Percentiles rank a stretch among this genome's conserved stretches.
These are phyloP conservation scores for Aspergillus fumigatus DNA, from an alignment of 2,329 filamentous ascomycete genomes.

Conservation along the genomic window DNA sequence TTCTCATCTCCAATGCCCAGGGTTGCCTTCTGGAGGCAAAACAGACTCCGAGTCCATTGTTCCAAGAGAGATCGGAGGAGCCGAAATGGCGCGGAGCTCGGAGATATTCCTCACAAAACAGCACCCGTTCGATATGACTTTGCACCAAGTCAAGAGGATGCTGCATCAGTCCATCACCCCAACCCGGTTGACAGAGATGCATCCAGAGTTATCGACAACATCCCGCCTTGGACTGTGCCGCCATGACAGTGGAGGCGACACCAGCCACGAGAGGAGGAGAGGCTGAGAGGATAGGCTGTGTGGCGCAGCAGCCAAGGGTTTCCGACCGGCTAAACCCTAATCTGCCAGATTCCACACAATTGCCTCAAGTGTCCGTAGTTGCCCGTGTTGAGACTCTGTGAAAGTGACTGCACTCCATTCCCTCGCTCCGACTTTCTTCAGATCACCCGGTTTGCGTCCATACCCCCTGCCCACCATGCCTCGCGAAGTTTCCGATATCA, in stretches of 20 bases:
- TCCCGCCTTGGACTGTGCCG: no score
- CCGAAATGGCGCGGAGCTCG: no score
- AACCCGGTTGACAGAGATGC: no score
- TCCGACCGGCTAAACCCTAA: constrained; percentile 21
- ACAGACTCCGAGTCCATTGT: no score
- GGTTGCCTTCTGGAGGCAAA: no score
- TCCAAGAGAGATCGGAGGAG: no score
- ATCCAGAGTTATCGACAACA: no score
- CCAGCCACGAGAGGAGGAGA: background rate
- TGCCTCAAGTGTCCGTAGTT: constrained; percentile 7
- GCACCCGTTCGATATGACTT: no score
- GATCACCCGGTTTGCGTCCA: constrained; percentile 12
- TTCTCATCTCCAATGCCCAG: no score
- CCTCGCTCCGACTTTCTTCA: constrained; percentile 7
- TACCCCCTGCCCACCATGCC: constrained; percentile 74
- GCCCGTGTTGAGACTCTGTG: constrained; percentile 16
- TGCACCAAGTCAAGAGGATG: no score
- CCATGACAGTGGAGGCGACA: background rate
- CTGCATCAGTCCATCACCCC: no score
- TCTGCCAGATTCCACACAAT: constrained; percentile 13
- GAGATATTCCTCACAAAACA: no score
- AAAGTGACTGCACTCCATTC: constrained; percentile 14
- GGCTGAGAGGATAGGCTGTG: background rate
- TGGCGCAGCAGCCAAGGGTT: constrained; percentile 12
- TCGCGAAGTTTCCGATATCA: constrained; percentile 97